A percentile compares a stretch with the other conserved stretches of the same genome.
These are phyloP conservation scores for Yamadazyma friedrichii DNA, from an alignment of 1,139 yeast genomes.

Conservation along the genomic window DNA sequence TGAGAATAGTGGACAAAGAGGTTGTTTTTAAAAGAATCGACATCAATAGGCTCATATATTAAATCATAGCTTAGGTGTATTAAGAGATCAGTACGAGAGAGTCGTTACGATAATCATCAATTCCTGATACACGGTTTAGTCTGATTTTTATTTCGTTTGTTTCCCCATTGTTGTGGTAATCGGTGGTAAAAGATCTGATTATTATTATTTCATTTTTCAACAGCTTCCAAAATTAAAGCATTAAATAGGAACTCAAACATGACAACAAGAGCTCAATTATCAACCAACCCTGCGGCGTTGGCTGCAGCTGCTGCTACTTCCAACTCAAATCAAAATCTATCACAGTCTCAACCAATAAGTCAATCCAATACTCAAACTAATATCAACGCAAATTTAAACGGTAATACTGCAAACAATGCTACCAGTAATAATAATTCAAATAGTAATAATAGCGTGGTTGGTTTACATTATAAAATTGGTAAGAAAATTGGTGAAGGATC, in stretches of 20 bases:
- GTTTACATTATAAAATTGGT: constrained; percentile 76
- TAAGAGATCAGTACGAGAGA: too few species aligned
- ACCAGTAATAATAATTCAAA: constrained; percentile 13
- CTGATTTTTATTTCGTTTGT: not conserved
- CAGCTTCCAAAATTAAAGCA: not conserved
- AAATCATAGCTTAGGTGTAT: not conserved
- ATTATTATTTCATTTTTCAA: not conserved
- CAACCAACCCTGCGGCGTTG: constrained; percentile 36
- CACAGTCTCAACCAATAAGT: constrained; percentile 1
- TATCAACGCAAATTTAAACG: constrained; percentile 3
- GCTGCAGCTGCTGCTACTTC: constrained; percentile 31
- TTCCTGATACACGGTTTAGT: too few species aligned
- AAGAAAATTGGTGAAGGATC: constrained; percentile 86
- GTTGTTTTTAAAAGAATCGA: not conserved
- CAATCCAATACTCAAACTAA: constrained; percentile 6
- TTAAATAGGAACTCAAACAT: constrained; percentile 9
- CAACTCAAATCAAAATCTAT: constrained; percentile 15
- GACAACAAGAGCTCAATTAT: constrained; percentile 20
- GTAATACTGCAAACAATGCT: constrained; percentile 6
- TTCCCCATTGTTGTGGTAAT: constrained; percentile 4
- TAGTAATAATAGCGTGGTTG: constrained; percentile 53
- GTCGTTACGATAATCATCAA: too few species aligned
- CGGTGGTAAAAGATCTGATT: not conserved
- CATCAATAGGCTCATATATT: too few species aligned
- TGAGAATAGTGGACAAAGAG: constrained; percentile 6